Base-by-base conservation (phyloP, 2,329 filamentous ascomycete genomes). In the Penicillium occitanis region DNA sequence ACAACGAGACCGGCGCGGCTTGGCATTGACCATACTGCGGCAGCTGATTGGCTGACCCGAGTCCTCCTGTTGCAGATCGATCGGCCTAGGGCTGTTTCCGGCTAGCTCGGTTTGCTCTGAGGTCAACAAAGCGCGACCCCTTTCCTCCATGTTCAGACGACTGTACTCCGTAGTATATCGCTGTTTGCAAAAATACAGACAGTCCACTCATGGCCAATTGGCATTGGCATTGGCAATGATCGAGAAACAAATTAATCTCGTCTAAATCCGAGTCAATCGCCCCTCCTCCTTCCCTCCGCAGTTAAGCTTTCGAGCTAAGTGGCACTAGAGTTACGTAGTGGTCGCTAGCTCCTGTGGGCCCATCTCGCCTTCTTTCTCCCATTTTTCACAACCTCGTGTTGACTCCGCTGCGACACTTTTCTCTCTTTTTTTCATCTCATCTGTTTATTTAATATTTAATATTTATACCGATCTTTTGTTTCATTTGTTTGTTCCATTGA, bases 331-430 rank as follows among this genome's bases (percentile, higher is more conserved):
- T 22, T 57, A 57, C 53, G 53, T 57, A 57, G 53, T 17, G 19
- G 11, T n/a, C 50, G 14, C 25, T 33, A 30, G 50, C 50, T 53
- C 14, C 35, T 10, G 48, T 14, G 33, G 30, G 8, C 50, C 50
- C 50, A 33, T 53, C 42, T 50, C 59, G 37, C 42, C 58, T 48
- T 19, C 42, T n/a, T 53, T 53, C 59, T 61, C 59, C 58, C 58
- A 61, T 35, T 61, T 61, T 61, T 50, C 40, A 11, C 42, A 22
- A 5, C 6, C 7, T 25, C 30, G n/a, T 37, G 37, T 33, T 19
- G 25, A 25, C 25, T 25, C 25, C 25, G 25, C 25, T 25, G 3
- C 14, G 1, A 4, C 4, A 28, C 3, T 44, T 30, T 35, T 4
- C 8, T 33, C 28, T 33, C 42, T 30, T 17, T 17, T 46, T 19